These are phyloP conservation scores for Fraxinus latifolia DNA, from an alignment of 305 asterid species.

Conservation along the genomic window DNA sequence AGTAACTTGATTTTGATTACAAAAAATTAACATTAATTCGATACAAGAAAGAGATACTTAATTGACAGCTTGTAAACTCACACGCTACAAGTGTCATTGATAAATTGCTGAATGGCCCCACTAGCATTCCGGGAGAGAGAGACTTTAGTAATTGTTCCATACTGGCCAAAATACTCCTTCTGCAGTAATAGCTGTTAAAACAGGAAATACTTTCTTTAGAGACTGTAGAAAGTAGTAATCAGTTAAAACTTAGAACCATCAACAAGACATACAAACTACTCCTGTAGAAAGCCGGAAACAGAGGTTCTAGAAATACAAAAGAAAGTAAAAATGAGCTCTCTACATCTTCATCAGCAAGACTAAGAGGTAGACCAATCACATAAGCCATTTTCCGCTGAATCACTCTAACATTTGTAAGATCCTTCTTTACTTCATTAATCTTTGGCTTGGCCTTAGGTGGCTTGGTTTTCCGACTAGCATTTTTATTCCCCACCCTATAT, in stretches of 20 bases:
- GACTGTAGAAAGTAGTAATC: neutral
- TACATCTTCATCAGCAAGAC: slow-evolving; percentile 93
- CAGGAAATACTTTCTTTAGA: slow-evolving; percentile 18
- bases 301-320: slow-evolving; percentile 4
- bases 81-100: slow-evolving; percentile 90
- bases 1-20: neutral
- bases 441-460: slow-evolving; percentile 79
- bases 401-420: slow-evolving; percentile 81
- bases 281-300: slow-evolving; percentile 11
- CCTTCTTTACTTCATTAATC: slow-evolving; percentile 74
- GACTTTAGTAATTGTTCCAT: slow-evolving; percentile 81
- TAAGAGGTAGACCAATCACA: slow-evolving; percentile 86
- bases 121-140: slow-evolving; percentile 94
- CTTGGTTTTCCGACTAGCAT: slow-evolving; percentile 55
- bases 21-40: neutral
- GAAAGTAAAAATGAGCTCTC: slow-evolving; percentile 22
- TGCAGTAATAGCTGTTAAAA: slow-evolving; percentile 63
- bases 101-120: slow-evolving; percentile 83
- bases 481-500: slow-evolving; percentile 50
- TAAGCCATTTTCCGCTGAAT: slow-evolving; percentile 95
- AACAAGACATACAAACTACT: slow-evolving; percentile 1
- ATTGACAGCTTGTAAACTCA: slow-evolving; percentile 42
- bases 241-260: slow-evolving; percentile 5
- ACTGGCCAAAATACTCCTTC: slow-evolving; percentile 90
- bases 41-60: slow-evolving; percentile 16